Conservation (phyloP, 2,329 filamentous ascomycete genomes). For the Venturia aucupariae region DNA sequence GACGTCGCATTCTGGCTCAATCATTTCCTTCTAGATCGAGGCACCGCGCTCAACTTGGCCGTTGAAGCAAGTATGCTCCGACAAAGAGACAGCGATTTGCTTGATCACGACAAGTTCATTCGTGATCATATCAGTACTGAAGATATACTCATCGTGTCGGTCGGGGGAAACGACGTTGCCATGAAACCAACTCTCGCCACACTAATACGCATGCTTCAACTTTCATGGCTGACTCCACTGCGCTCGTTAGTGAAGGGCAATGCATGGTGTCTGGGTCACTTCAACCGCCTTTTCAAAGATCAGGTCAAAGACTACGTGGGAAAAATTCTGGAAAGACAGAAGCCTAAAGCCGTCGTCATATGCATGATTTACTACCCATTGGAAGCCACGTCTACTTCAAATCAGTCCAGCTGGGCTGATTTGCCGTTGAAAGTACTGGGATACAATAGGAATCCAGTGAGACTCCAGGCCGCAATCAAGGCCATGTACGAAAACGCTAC, state of each 20-base stretch:
- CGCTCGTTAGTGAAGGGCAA: conserved; percentile 21
- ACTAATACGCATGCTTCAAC: conserved; percentile 24
- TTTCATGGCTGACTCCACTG: conserved; percentile 24
- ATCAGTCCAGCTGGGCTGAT: conserved; percentile 27
- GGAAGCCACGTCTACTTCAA: conserved; percentile 20
- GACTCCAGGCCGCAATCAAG: conserved; percentile 26
- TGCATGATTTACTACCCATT: conserved; percentile 33
- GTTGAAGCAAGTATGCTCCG: conserved; percentile 28
- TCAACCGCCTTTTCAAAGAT: conserved; percentile 24
- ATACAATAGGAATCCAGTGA: conserved; percentile 23
- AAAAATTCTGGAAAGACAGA: conserved; percentile 22
- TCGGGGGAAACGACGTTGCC: conserved; percentile 30
- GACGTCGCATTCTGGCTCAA: conserved; percentile 32
- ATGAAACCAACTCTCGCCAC: conserved; percentile 23
- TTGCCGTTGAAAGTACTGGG: conserved; percentile 23
- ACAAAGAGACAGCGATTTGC: conserved; percentile 22
- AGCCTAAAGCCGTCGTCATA: conserved; percentile 26
- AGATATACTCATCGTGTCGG: conserved; percentile 28
- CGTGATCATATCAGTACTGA: conserved; percentile 24
- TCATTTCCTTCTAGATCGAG: conserved; percentile 22
- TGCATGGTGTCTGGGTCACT: conserved; percentile 24
- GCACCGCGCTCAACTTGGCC: conserved; percentile 28
- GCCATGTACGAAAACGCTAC: conserved; percentile 26
- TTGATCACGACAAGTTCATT: conserved; percentile 28
- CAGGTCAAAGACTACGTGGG: conserved; percentile 24